A percentile compares a stretch with the other conserved stretches of the same genome.
Conservation (phyloP, 169 alveolate species). For the Plasmodium sp. region DNA sequence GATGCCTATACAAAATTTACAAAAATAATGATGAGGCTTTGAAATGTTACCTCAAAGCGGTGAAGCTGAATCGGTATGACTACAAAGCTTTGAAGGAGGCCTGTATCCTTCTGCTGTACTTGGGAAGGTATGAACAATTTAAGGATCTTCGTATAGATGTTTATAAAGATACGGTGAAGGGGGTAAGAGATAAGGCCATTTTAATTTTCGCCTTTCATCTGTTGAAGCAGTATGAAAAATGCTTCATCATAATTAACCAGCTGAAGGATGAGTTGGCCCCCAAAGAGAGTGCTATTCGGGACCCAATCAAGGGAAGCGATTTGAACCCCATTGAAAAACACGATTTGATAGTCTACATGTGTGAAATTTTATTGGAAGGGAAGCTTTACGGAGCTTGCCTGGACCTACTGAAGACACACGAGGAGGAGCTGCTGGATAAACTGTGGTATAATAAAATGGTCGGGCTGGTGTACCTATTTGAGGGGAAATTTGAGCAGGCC, state of each 20-base stretch:
- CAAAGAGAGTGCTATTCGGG: not conserved
- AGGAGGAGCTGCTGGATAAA: not conserved
- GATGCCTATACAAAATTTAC: constrained; percentile 57
- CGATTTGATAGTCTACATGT: constrained; percentile 25
- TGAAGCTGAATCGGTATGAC: constrained; percentile 35
- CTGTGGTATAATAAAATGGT: constrained; percentile 59
- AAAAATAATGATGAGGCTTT: constrained; percentile 69
- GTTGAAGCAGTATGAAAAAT: constrained; percentile 32
- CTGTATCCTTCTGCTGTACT: constrained; percentile 35
- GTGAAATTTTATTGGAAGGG: constrained; percentile 65
- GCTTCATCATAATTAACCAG: constrained; percentile 46
- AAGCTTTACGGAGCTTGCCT: constrained; percentile 47
- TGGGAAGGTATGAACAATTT: constrained; percentile 51
- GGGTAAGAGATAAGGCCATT: constrained; percentile 53
- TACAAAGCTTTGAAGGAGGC: constrained; percentile 64
- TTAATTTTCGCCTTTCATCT: constrained; percentile 49
- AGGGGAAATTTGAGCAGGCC: constrained; percentile 17
- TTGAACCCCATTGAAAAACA: constrained; percentile 18
- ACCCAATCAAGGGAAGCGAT: constrained; percentile 2
- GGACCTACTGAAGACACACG: not conserved
- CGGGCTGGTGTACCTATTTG: constrained; percentile 31
- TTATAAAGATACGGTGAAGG: constrained; percentile 35
- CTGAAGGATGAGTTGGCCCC: constrained; percentile 9
- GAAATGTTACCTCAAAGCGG: constrained; percentile 50
- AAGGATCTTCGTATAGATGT: constrained; percentile 45